Evolutionary conservation across 2,329 filamentous ascomycete species (phyloP).

Genomic region (Ilyonectria destructans): DNA sequence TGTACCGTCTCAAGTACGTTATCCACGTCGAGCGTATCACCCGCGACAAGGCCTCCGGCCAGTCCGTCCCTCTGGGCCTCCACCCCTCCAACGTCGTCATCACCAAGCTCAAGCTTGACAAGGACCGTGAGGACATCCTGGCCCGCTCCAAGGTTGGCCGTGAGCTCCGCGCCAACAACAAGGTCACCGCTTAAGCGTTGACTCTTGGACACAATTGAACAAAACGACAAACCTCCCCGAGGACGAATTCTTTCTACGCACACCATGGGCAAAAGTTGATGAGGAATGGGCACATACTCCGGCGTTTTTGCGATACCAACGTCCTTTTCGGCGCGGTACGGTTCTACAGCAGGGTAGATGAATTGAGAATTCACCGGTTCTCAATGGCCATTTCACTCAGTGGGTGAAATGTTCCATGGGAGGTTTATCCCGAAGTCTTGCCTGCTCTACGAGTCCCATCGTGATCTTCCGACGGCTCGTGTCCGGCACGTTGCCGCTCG

Average conservation of each 20-base stretch:
- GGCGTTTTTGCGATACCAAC: constrained; percentile 56
- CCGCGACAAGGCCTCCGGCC: constrained; percentile 97
- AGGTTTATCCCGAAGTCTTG: constrained; percentile 79
- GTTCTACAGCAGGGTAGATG: constrained; percentile 59
- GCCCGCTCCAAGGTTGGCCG: constrained; percentile 88
- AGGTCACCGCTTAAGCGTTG: constrained; percentile 71
- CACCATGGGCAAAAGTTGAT: constrained; percentile 46
- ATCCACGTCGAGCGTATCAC: constrained; percentile 97
- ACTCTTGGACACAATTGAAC: constrained; percentile 37
- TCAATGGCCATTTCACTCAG: constrained; percentile 82
- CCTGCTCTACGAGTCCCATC: constrained; percentile 43
- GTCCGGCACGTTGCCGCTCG: constrained; percentile 16
- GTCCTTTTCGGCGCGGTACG: constrained; percentile 49
- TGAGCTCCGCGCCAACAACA: constrained; percentile 82
- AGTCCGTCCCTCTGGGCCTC: constrained; percentile 94
- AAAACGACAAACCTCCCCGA: constrained; percentile 41
- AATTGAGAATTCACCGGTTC: constrained; percentile 64
- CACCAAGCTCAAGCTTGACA: constrained; percentile 99
- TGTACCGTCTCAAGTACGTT: constrained; percentile 98
- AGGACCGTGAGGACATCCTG: constrained; percentile 91
- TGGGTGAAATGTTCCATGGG: constrained; percentile 83
- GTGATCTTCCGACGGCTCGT: constrained; percentile 32
- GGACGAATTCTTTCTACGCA: constrained; percentile 43
- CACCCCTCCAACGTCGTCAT: constrained; percentile 98
- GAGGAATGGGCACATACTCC: constrained; percentile 59